A percentile compares a stretch with the other conserved stretches of the same genome.
These are phyloP conservation scores for Aspergillus sp. DNA, from an alignment of 2,329 filamentous ascomycete species.

Conservation along the genomic window DNA sequence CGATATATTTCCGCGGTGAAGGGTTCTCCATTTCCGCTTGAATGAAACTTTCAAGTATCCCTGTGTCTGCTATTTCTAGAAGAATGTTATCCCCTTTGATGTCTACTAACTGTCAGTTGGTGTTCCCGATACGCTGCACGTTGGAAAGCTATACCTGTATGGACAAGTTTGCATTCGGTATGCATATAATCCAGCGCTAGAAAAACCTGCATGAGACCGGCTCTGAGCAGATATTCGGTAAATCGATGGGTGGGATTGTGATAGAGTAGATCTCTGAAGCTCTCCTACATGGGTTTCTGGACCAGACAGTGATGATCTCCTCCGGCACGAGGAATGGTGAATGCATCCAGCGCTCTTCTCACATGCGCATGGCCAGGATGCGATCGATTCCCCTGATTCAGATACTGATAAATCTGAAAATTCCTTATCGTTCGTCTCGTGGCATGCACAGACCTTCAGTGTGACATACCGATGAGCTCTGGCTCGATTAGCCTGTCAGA, in stretches of 20 bases:
- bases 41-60: conserved; percentile 32
- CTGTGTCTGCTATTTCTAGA: conserved; percentile 29
- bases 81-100: conserved; percentile 43
- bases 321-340: conserved; percentile 21
- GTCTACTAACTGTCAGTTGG: conserved; percentile 20
- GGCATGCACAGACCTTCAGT: conserved; percentile 19
- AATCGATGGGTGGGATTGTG: conserved; percentile 35
- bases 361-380: conserved; percentile 25
- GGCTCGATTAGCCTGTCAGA: conserved; percentile 6
- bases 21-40: conserved; percentile 30
- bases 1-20: conserved; percentile 32
- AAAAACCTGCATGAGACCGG: conserved; percentile 33
- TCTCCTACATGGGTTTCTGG: conserved; percentile 37
- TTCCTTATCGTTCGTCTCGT: conserved; percentile 15
- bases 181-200: conserved; percentile 41
- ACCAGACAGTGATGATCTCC: conserved; percentile 28
- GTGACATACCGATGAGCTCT: conserved; percentile 19
- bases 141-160: conserved; percentile 32
- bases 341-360: conserved; percentile 25
- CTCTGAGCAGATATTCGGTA: conserved; percentile 33
- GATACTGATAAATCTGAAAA: conserved; percentile 24
- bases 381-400: conserved; percentile 17
- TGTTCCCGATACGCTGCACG: background rate
- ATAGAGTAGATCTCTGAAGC: conserved; percentile 32
- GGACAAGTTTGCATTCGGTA: conserved; percentile 39